Evolutionary conservation across 805 yeast species (phyloP), one percentile per base, ranked within the genome.

Genomic region (Candida golubevii): DNA sequence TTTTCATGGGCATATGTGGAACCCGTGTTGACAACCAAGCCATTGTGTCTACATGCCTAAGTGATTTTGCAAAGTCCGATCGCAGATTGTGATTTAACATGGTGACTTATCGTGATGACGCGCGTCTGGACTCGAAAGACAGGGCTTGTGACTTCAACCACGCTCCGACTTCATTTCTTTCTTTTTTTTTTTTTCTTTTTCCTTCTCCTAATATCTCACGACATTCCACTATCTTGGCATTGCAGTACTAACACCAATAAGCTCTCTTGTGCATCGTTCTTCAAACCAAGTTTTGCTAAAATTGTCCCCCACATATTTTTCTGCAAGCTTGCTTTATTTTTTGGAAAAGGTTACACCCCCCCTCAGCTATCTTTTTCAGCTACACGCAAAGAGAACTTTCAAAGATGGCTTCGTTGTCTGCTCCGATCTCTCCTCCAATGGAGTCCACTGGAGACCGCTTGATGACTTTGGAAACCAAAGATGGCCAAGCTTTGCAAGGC

Each of bases 401-500:
- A 44, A 46, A 52, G 53, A 54, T 54, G 58, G 58, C 75, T 55
- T 65, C 64, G 56, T 82, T 84, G 57, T 80, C 89, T 54, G 80
- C 82, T 59, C 96, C 97, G 44, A 87, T 89, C 62, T 77, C 95
- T 56, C 96, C 96, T 42, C 93, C 96, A 54, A 79, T 88, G 82
- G 85, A 85, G 59, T 73, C 88, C 44, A 80, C 83, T 47, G 88
- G 88, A 56, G 88, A 87, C 73, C 82, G 84, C 57, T 72, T 89
- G 67, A 80, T 88, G 78, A 83, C 95, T 48, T 80, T 90, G 64
- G 96, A 90, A 70, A 79, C 93, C 57, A 85, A 85, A 58, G 89
- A 87, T 65, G 97, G 97, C 56, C 67, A 81, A 51, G 79, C 83
- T 46, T 77, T 91, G 57, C 93, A 88, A 70, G 99, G 99, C 71